Conservation (phyloP, 345 rosid species). For the Citrus inodora region DNA sequence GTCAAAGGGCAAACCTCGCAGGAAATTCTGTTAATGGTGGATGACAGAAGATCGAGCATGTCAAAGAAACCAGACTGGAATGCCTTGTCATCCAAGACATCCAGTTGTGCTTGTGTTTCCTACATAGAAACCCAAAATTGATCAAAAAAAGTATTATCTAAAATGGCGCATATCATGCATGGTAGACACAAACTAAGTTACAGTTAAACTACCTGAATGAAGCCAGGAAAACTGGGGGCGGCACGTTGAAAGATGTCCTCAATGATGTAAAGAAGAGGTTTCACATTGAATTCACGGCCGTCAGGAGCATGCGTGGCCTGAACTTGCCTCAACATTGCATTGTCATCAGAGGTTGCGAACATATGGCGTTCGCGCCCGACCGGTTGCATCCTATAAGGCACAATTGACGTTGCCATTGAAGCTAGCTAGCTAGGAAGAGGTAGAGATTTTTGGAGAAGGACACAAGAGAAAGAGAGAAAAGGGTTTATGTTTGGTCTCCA, state of each 20-base stretch:
- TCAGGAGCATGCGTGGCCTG: conserved; percentile 59
- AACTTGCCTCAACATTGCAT: conserved; percentile 49
- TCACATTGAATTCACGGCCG: conserved; percentile 40
- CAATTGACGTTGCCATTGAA: conserved; percentile 5
- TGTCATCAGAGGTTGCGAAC: conserved; percentile 53
- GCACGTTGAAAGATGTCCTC: conserved; percentile 52
- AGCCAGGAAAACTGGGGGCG: conserved; percentile 6
- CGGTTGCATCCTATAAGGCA: background rate
- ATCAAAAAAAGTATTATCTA: background rate
- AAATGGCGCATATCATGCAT: background rate
- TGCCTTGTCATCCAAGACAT: conserved; percentile 35
- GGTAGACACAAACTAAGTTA: background rate
- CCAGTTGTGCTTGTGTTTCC: conserved; percentile 26
- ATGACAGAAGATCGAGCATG: conserved; percentile 37
- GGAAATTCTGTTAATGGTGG: conserved; percentile 44
- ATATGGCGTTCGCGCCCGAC: conserved; percentile 16
- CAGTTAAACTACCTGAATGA: conserved; percentile 17
- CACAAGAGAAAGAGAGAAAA: background rate
- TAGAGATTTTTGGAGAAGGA: background rate
- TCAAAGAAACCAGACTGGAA: conserved; percentile 30
- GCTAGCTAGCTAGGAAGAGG: background rate
- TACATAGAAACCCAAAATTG: conserved; percentile 5
- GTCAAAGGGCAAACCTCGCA: conserved; percentile 43
- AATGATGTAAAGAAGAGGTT: conserved; percentile 39
- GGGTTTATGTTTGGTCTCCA: conserved; percentile 6